These are phyloP conservation scores for Calycina marina DNA, from an alignment of 2,329 filamentous ascomycete genomes.

Conservation along the genomic window DNA sequence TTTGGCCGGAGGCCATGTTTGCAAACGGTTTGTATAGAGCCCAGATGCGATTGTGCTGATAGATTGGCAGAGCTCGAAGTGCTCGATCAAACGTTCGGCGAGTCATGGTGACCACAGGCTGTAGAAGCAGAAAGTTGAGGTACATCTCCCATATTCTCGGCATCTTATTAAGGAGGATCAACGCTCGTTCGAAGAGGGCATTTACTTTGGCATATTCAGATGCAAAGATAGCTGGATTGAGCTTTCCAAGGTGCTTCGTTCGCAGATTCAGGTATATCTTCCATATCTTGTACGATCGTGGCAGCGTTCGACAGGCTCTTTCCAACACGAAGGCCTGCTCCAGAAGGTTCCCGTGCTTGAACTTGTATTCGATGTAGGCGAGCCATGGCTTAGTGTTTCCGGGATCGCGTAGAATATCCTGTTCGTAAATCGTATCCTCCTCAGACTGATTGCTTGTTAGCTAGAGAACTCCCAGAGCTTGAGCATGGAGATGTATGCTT, in stretches of 20 bases:
- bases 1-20: slow-evolving; percentile 77
- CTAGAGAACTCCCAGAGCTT: background rate
- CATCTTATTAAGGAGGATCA: slow-evolving; percentile 97
- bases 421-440: slow-evolving; percentile 91
- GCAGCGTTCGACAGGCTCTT: slow-evolving; percentile 76
- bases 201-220: slow-evolving; percentile 89
- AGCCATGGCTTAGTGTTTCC: slow-evolving; percentile 89
- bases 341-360: slow-evolving; percentile 66
- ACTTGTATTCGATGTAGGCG: slow-evolving; percentile 82
- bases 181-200: slow-evolving; percentile 77
- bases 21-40: slow-evolving; percentile 81
- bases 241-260: slow-evolving; percentile 62
- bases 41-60: slow-evolving; percentile 94
- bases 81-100: slow-evolving; percentile 85
- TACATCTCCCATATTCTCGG: slow-evolving; percentile 98
- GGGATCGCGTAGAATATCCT: slow-evolving; percentile 77
- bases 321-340: slow-evolving; percentile 85
- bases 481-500: slow-evolving; percentile 8
- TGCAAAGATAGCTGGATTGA: slow-evolving; percentile 69
- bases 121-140: slow-evolving; percentile 73
- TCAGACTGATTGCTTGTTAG: slow-evolving; percentile 42
- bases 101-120: slow-evolving; percentile 80
- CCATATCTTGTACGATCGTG: slow-evolving; percentile 96
- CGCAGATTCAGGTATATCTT: slow-evolving; percentile 90
- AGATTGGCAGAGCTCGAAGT: slow-evolving; percentile 78